Conservation (phyloP, 768 basidiomycete genomes). For the Mycena indigotica region DNA sequence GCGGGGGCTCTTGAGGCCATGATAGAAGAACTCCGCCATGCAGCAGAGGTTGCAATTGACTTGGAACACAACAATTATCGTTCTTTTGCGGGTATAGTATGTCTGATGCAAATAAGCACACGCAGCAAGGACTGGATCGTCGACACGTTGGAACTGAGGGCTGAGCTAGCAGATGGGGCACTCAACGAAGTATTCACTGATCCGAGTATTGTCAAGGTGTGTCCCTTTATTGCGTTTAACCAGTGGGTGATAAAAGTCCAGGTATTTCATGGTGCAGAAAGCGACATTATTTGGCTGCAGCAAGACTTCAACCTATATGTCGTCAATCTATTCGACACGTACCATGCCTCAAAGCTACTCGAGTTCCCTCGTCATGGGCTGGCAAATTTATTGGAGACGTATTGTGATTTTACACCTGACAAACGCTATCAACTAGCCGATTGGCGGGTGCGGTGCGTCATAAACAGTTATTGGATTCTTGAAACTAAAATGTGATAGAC, state of each 20-base stretch:
- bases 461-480: neutral
- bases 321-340: constrained; percentile 97
- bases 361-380: constrained; percentile 86
- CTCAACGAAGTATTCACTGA: constrained; percentile 86
- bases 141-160: constrained; percentile 75
- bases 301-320: constrained; percentile 93
- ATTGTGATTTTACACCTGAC: constrained; percentile 88
- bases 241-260: constrained; percentile 29
- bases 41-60: constrained; percentile 88
- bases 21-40: constrained; percentile 64
- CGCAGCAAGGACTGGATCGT: constrained; percentile 84
- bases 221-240: constrained; percentile 20
- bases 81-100: constrained; percentile 84
- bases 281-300: constrained; percentile 95
- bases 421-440: constrained; percentile 97
- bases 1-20: constrained; percentile 56
- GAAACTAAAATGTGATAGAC: constrained; percentile 40
- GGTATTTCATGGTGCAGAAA: constrained; percentile 95
- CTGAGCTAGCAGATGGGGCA: constrained; percentile 58
- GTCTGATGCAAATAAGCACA: constrained; percentile 91
- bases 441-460: constrained; percentile 84
- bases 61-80: constrained; percentile 92
- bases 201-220: constrained; percentile 81
- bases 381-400: constrained; percentile 81
- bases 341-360: constrained; percentile 86